Evolutionary conservation across 176 grass and related monocot species (phyloP).

Genomic region (Eremochloa ophiuroides): DNA sequence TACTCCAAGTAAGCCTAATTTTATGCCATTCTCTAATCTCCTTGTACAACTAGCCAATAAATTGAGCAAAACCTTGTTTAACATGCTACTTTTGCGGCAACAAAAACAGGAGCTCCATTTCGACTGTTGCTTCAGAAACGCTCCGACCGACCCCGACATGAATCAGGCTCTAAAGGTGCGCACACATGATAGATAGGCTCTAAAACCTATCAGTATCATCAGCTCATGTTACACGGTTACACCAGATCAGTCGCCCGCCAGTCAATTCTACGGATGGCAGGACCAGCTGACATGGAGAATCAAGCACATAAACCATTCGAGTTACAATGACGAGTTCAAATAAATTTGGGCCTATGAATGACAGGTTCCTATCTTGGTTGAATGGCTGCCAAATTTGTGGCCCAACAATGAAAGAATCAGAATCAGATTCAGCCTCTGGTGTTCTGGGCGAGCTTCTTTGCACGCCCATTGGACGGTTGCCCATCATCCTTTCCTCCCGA

Average conservation of each 20-base stretch:
- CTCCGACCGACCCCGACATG: background rate
- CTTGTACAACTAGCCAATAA: background rate
- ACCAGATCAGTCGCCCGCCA: background rate
- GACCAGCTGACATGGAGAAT: background rate
- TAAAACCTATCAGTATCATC: too few species aligned
- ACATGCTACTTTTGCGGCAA: background rate
- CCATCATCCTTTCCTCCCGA: constrained; percentile 55
- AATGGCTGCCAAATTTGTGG: constrained; percentile 12
- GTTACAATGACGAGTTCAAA: constrained; percentile 1
- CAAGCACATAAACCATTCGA: background rate
- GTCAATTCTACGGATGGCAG: background rate
- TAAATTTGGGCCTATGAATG: constrained; percentile 23
- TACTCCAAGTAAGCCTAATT: background rate
- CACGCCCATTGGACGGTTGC: constrained; percentile 63
- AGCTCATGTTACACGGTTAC: background rate
- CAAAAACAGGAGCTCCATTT: background rate
- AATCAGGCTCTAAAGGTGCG: background rate
- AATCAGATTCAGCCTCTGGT: constrained; percentile 1
- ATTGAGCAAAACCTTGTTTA: background rate
- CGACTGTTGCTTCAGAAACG: background rate
- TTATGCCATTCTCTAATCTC: background rate
- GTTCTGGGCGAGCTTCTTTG: constrained; percentile 82
- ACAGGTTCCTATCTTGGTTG: background rate
- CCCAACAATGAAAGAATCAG: constrained; percentile 14
- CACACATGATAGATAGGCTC: too few species aligned